These are phyloP conservation scores for Erythrobasidium hasegawianum DNA, from an alignment of 1,284 basidiomycete genomes.

Conservation along the genomic window DNA sequence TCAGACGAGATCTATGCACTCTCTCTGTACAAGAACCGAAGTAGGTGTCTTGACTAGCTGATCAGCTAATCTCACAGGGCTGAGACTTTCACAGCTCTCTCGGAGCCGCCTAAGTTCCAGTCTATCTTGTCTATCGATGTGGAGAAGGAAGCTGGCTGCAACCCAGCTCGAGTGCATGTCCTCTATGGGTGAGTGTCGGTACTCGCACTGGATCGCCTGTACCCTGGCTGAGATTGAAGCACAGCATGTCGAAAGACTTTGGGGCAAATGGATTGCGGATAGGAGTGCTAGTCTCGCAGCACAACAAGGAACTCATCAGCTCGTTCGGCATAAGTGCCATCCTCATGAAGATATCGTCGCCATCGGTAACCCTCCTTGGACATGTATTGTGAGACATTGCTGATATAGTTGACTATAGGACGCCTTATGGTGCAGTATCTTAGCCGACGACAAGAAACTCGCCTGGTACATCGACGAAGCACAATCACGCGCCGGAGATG, in stretches of 20 bases:
- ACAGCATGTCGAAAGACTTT: conserved; percentile 53
- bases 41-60: conserved; percentile 13
- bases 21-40: conserved; percentile 47
- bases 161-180: conserved; percentile 49
- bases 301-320: conserved; percentile 50
- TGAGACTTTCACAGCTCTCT: not conserved
- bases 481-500: conserved; percentile 17
- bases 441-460: conserved; percentile 19
- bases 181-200: conserved; percentile 37
- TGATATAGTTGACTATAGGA: conserved; percentile 9
- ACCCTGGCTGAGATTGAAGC: conserved; percentile 10
- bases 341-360: conserved; percentile 42
- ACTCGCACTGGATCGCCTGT: not conserved
- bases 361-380: conserved; percentile 37
- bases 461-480: conserved; percentile 23
- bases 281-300: conserved; percentile 50
- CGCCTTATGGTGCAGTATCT: conserved; percentile 20
- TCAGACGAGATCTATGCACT: conserved; percentile 53
- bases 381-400: not conserved
- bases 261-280: conserved; percentile 52
- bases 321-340: conserved; percentile 39
- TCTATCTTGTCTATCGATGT: conserved; percentile 51
- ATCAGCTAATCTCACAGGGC: too few relatives aligned
- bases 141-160: conserved; percentile 50
- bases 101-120: conserved; percentile 48